Conservation (phyloP, 2,329 filamentous ascomycete species). For the Aspergillus tamarii region DNA sequence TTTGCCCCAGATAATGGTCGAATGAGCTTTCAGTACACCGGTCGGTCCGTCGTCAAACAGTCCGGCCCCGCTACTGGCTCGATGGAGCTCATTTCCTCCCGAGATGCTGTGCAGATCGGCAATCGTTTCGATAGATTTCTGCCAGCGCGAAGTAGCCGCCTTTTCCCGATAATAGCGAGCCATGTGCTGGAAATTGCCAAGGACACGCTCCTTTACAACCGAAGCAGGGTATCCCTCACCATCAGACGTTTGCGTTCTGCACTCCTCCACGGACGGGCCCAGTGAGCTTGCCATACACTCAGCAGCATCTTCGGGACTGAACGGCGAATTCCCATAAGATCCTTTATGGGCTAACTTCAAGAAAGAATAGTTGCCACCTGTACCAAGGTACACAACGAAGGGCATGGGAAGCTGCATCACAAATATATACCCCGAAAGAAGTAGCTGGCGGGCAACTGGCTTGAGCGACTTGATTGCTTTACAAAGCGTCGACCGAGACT, state of each 20-base stretch:
- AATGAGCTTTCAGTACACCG: slow-evolving; percentile 54
- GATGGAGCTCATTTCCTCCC: slow-evolving; percentile 31
- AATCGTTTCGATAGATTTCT: slow-evolving; percentile 55
- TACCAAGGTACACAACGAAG: slow-evolving; percentile 49
- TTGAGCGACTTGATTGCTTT: slow-evolving; percentile 48
- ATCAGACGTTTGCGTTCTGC: slow-evolving; percentile 35
- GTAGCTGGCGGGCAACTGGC: slow-evolving; percentile 54
- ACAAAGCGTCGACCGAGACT: slow-evolving; percentile 49
- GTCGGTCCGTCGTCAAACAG: slow-evolving; percentile 49
- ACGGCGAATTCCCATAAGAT: slow-evolving; percentile 39
- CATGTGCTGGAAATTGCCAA: slow-evolving; percentile 55
- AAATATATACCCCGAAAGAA: slow-evolving; percentile 59
- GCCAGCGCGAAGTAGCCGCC: slow-evolving; percentile 50
- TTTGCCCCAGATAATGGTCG: slow-evolving; percentile 59
- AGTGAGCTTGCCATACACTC: slow-evolving; percentile 55
- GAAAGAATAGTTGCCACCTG: slow-evolving; percentile 55
- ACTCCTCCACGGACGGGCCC: slow-evolving; percentile 54
- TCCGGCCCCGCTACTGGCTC: slow-evolving; percentile 42
- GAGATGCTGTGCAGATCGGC: slow-evolving; percentile 51
- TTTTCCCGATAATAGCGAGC: slow-evolving; percentile 59
- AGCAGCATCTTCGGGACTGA: slow-evolving; percentile 40
- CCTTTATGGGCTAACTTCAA: slow-evolving; percentile 46
- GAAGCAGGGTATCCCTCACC: slow-evolving; percentile 45
- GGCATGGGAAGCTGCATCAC: slow-evolving; percentile 54
- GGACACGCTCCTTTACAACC: slow-evolving; percentile 42